Base-by-base conservation (phyloP, 2,329 filamentous ascomycete genomes). In the Xylariaceae sp. region DNA sequence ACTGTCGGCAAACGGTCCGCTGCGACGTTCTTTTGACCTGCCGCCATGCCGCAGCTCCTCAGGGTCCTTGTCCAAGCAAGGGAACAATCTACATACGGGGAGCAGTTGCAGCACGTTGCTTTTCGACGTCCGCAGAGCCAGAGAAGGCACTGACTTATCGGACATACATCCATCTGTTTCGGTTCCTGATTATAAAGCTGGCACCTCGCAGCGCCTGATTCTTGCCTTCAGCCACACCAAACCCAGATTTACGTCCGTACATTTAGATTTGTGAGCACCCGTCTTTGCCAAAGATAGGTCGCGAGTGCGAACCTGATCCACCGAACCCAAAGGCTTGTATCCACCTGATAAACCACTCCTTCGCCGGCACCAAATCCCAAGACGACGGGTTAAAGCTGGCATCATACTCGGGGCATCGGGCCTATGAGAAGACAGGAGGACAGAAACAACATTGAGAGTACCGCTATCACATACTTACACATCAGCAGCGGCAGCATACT, bases 221-320 rank as follows among this genome's bases (percentile, higher is more conserved):
- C 43, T 35, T 37, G 45, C 42, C 53, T 49, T 45, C 53, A 49
- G 48, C 51, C 22, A 26, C 22, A 51, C 42, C 44, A 44, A 39
- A 46, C 44, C 37, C 42, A 38, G 18, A 34, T 54, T 57, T 56
- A 57, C 54, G 54, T 48, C 48, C 53, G 53, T 57, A 56, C 50
- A 41, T 38, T 44, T 19, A 38, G 15, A 34, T 38, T 19, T 42
- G 37, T 22, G 9, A 34, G 17, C 19, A 6, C 22, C 22, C 22
- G 6, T 11, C 22, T 26, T 26, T 26, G 11, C 22, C 22, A 26
- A 26, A 26, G 22, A 26, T 26, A 26, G 22, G 11, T 11, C 6
- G 22, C 11, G 22, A 26, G 11, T 26, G 22, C 45, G 28, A 42
- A 45, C 35, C 37, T 19, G 32, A 7, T 35, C 9, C 26, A 28